Base-by-base conservation (phyloP, 495 filamentous ascomycete genomes). In the Cladorrhinum samala region DNA sequence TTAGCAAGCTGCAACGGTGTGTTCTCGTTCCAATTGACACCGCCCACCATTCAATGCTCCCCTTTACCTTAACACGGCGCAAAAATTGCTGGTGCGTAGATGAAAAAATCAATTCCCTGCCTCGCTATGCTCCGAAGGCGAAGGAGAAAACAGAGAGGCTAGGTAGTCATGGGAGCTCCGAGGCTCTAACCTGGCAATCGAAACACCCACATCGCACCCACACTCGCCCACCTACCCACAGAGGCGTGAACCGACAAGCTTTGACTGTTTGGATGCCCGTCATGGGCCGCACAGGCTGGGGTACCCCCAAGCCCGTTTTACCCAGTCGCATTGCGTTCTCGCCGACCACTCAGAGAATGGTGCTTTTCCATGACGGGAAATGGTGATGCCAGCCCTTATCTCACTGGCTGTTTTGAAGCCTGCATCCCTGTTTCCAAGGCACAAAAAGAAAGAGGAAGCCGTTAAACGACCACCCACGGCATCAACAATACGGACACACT, bases 241-340 rank as follows among this genome's bases (percentile, higher is more conserved):
- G 55, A 61, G 48, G 38, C 43, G 48, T 39, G 20, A 53, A 59
- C 43, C 37, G 44, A 60, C 62, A 62, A 63, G 62, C 65, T 63
- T 58, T 67, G 57, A 23, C 33, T 17, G 42, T 59, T 45, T 47
- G 43, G 30, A 20, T 27, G 52, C 58, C 53, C 55, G 61, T 58
- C 61, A 59, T 62, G 61, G 49, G 39, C 39, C 42, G 46, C 42
- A 52, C 27, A 33, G 27, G 43, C 42, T 49, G 49, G 52, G 56
- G 54, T 54, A 42, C n/a, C 54, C 47, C 57, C 64, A 57, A 60
- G 61, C 24, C 33, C 27, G 27, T 33, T 33, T 33, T 33, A 49
- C 25, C 43, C 20, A 37, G 49, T 54, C 46, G 45, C 53, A 53
- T 54, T 46, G 51, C 46, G 55, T 19, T 55, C 48, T 56, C 60